Percentiles rank a stretch among this genome's conserved stretches.
These are phyloP conservation scores for Fraxinus sp. DNA, from an alignment of 305 asterid species.

Conservation along the genomic window DNA sequence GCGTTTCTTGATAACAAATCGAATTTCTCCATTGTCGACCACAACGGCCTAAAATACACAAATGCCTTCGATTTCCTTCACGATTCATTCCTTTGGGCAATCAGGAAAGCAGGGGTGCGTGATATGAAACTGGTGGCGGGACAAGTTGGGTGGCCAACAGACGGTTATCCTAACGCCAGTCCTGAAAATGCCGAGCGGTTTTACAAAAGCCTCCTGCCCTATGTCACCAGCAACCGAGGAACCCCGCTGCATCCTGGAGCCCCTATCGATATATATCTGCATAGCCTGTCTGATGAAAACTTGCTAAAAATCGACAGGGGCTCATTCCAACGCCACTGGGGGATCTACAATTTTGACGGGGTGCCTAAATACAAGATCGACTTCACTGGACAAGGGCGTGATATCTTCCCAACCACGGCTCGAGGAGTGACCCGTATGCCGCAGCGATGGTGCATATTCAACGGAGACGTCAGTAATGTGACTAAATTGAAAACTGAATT, in stretches of 20 bases:
- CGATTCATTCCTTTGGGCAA: conserved; percentile 36
- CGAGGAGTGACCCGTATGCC: conserved; percentile 49
- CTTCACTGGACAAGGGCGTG: conserved; percentile 31
- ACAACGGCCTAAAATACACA: background rate
- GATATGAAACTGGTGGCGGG: conserved; percentile 29
- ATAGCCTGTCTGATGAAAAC: conserved; percentile 42
- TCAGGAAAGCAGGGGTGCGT: conserved; percentile 32
- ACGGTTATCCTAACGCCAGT: conserved; percentile 34
- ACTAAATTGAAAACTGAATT: background rate
- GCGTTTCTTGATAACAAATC: background rate
- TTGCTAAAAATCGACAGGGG: background rate
- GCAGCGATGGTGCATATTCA: conserved; percentile 47
- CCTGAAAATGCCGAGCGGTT: conserved; percentile 39
- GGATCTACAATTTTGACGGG: conserved; percentile 43
- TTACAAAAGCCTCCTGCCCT: conserved; percentile 26
- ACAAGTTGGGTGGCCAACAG: conserved; percentile 58
- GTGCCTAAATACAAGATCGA: conserved; percentile 45
- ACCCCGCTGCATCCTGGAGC: conserved; percentile 43
- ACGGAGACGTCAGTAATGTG: conserved; percentile 1
- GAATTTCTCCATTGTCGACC: background rate
- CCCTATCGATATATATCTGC: conserved; percentile 30
- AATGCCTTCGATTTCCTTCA: conserved; percentile 34
- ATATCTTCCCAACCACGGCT: conserved; percentile 32
- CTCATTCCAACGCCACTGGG: conserved; percentile 45
- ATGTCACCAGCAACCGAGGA: conserved; percentile 30